Conservation (phyloP, 371 early-diverging fungal genomes). For the Lichtheimia ornata region DNA sequence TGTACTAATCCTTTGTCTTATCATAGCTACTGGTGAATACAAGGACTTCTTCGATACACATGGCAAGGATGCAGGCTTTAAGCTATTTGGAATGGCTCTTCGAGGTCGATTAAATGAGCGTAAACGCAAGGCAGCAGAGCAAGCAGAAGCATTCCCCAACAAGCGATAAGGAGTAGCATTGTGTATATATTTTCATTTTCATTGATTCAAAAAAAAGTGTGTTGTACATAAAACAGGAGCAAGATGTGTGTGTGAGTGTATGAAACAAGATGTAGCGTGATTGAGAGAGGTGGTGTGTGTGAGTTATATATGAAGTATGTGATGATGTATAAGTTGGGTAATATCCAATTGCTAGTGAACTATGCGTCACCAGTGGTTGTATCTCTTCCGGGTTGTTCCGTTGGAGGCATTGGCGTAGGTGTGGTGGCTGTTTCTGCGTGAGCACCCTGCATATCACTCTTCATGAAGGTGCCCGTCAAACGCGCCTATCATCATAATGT, state of each 20-base stretch:
- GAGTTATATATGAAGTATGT: background rate
- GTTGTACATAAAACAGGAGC: constrained; percentile 1
- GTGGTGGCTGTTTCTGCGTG: constrained; percentile 48
- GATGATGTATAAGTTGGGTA: constrained; percentile 1
- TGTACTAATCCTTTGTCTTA: background rate
- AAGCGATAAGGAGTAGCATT: background rate
- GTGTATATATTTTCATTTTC: background rate
- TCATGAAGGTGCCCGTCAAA: constrained; percentile 19
- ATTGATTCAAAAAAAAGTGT: background rate
- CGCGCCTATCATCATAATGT: constrained; percentile 25
- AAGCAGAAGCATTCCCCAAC: background rate
- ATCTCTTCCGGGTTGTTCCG: constrained; percentile 28
- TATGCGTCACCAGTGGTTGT: background rate
- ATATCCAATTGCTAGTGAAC: background rate
- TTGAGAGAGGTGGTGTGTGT: background rate
- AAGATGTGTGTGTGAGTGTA: background rate
- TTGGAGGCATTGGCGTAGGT: constrained; percentile 40
- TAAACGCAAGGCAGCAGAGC: background rate
- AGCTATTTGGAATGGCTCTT: background rate
- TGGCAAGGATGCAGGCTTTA: background rate
- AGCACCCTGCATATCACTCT: constrained; percentile 9
- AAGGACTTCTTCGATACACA: background rate
- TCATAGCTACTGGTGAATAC: background rate
- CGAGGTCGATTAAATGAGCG: background rate
- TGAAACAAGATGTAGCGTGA: background rate